phyloP scores from a whole-genome alignment of 768 basidiomycete genomes.

The Russula emetica region DNA sequence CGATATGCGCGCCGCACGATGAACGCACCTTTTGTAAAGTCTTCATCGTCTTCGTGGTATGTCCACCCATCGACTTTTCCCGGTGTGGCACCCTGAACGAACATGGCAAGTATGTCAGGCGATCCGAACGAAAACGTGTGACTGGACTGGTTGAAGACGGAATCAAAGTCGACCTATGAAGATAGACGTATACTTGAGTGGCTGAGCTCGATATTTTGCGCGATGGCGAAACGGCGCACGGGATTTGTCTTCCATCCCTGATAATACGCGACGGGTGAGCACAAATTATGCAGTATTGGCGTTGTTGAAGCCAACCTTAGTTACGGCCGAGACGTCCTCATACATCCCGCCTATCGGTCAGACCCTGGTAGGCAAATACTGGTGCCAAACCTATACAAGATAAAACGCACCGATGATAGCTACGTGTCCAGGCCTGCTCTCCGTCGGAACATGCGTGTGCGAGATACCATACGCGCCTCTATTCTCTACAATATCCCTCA shows the following conservation, averaged over 20 bases:
- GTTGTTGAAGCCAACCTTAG: constrained; percentile 47
- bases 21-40: constrained; percentile 73
- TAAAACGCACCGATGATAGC: constrained; percentile 65
- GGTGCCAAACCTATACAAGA: neutral
- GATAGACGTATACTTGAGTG: neutral
- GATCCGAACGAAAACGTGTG: constrained; percentile 80
- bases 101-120: constrained; percentile 88
- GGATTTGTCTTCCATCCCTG: constrained; percentile 88
- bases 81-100: constrained; percentile 64
- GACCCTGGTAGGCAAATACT: neutral
- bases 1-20: neutral
- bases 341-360: constrained; percentile 67
- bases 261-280: constrained; percentile 20
- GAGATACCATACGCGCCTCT: constrained; percentile 80
- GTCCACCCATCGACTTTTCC: constrained; percentile 71
- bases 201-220: neutral
- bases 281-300: constrained; percentile 3
- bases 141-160: constrained; percentile 78
- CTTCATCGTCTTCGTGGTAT: constrained; percentile 73
- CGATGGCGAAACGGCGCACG: constrained; percentile 36
- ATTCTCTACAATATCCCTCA: constrained; percentile 60
- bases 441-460: constrained; percentile 83
- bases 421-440: constrained; percentile 84
- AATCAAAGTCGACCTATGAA: constrained; percentile 71
- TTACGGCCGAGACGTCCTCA: constrained; percentile 85